phyloP scores from a whole-genome alignment of 495 filamentous ascomycete genomes.

The Neurospora hispaniola region DNA sequence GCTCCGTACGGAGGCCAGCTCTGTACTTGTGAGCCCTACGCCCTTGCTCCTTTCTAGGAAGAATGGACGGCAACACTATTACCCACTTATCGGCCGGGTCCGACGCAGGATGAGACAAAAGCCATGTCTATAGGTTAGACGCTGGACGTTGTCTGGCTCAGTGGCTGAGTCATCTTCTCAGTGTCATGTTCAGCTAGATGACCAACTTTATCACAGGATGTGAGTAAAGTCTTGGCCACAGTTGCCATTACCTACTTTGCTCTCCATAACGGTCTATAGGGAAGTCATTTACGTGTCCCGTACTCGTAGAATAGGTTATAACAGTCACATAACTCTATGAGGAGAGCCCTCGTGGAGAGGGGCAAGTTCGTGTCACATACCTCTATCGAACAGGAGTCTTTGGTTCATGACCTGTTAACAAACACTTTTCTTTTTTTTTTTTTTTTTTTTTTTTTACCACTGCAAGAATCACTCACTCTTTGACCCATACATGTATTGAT shows the following conservation, averaged over 20 bases:
- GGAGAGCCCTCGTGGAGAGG: background rate
- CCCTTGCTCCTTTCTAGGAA: background rate
- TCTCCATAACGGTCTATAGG: background rate
- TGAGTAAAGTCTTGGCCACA: background rate
- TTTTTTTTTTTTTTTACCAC: too few relatives aligned
- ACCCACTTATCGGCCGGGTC: background rate
- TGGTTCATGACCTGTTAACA: background rate
- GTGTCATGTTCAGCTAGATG: background rate
- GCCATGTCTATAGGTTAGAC: background rate
- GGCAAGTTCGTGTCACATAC: background rate
- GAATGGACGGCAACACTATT: background rate
- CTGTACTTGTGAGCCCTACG: background rate
- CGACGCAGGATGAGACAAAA: background rate
- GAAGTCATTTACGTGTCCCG: background rate
- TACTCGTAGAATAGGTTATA: background rate
- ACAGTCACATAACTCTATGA: background rate
- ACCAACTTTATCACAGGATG: background rate
- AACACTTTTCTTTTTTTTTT: background rate
- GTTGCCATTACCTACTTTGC: background rate
- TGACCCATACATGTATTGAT: background rate
- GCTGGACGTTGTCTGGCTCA: background rate
- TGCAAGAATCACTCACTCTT: background rate
- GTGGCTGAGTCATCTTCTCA: background rate
- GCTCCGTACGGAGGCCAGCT: background rate
- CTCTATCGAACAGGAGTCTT: background rate